Base-by-base conservation (phyloP, 2,329 filamentous ascomycete genomes). In the Penicillium sp. region DNA sequence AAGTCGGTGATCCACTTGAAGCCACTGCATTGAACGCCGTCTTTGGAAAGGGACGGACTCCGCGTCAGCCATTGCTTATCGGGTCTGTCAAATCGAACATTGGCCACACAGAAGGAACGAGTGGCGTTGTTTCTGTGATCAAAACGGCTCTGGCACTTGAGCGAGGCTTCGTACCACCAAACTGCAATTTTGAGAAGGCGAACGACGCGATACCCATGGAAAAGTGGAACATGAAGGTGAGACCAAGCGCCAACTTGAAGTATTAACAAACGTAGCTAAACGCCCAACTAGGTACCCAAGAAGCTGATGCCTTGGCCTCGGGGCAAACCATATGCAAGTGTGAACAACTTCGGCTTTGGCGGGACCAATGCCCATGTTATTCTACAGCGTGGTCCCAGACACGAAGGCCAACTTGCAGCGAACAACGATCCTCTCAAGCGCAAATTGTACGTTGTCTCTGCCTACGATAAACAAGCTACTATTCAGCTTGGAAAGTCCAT, bases 311-410 rank as follows among this genome's bases (percentile, higher is more conserved):
- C 66, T 19, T 73, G 71, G 71, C 69, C 70, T 1, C 57, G 61
- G 27, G 53, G 59, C 19, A 66, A 66, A 29, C 58, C 57, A 13
- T 67, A 66, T 40, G 65, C 65, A 17, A 67, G 65, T 25, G 58
- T 76, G 27, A 75, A 74, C 53, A 71, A 65, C 42, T 76, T 76
- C 50, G 73, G 73, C 21, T 73, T 67, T 60, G 71, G 71, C 29
- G 71, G 71, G n/a, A 66, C 69, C 25, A 73, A 72, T 53, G 69
- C 69, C n/a, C 69, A 73, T 54, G 64, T 67, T 51, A 62, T 73
- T 48, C 46, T 73, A 21, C 69, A 72, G 54, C 60, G 63, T 41
- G 60, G 56, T n/a, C 55, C 58, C 41, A 58, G 57, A 6, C 17
- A 60, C 17, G 58, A 67, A 47, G 67, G 58, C 7, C 49, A 66